Percentiles rank a stretch among this genome's conserved stretches.
Evolutionary conservation across 2,329 filamentous ascomycete species (phyloP).

Genomic region (Trichoderma gracile): DNA sequence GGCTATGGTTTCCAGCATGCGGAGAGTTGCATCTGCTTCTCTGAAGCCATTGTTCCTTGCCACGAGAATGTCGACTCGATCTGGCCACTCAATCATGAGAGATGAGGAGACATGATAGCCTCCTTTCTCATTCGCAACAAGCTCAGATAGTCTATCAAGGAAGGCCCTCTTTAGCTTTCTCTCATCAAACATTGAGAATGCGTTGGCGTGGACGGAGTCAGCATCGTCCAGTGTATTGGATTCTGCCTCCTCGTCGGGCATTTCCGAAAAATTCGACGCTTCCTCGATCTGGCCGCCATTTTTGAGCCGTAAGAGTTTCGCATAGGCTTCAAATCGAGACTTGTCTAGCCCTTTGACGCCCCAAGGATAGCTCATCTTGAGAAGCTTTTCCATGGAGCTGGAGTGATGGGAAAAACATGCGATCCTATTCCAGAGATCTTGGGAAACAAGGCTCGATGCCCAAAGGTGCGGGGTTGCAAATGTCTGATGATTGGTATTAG

Average conservation of each 20-base stretch:
- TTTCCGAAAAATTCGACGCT: not conserved
- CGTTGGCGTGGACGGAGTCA: not conserved
- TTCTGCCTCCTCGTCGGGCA: not conserved
- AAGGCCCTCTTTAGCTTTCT: not conserved
- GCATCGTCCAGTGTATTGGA: not conserved
- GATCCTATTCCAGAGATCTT: not conserved
- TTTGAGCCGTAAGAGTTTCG: not conserved
- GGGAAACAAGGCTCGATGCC: not conserved
- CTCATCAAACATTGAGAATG: not conserved
- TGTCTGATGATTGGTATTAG: too few relatives aligned
- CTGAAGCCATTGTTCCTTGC: conserved; percentile 1
- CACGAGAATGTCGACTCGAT: conserved; percentile 4
- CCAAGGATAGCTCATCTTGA: conserved; percentile 10
- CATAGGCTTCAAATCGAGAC: conserved; percentile 1
- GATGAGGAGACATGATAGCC: conserved; percentile 7
- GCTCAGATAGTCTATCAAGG: conserved; percentile 13
- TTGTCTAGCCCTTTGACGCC: not conserved
- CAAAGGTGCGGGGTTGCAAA: not conserved
- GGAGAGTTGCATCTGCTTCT: not conserved
- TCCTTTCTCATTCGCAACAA: conserved; percentile 10
- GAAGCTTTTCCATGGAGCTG: not conserved
- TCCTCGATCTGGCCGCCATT: conserved; percentile 4
- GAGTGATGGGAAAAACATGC: not conserved
- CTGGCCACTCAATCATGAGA: conserved; percentile 11
- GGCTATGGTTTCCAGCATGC: not conserved